Percentiles rank a stretch among this genome's conserved stretches.
phyloP scores from a whole-genome alignment of 352 stramenopile species.

The Pythium dissotocum region DNA sequence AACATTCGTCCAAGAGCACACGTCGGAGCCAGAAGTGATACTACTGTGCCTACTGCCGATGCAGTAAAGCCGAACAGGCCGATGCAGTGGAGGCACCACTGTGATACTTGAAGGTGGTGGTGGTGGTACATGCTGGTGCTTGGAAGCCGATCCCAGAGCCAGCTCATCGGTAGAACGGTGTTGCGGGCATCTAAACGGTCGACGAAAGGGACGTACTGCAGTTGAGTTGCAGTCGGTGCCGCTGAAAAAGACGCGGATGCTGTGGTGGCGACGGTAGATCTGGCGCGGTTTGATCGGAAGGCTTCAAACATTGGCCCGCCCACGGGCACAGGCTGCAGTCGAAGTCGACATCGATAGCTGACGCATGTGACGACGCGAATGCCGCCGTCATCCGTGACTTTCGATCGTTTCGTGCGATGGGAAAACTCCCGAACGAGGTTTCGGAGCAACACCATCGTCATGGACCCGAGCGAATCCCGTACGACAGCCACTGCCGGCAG shows the following conservation, averaged over 20 bases:
- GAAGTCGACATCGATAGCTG: constrained; percentile 23
- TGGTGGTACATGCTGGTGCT: neutral
- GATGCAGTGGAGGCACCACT: neutral
- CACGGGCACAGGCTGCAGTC: neutral
- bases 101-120: neutral
- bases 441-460: constrained; percentile 11
- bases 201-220: neutral
- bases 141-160: neutral
- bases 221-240: neutral
- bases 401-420: neutral
- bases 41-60: neutral
- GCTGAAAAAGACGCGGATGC: neutral
- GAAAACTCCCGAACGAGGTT: constrained; percentile 16
- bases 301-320: neutral
- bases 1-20: neutral
- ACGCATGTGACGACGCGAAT: constrained; percentile 12
- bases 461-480: constrained; percentile 10
- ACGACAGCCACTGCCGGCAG: constrained; percentile 13
- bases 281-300: neutral
- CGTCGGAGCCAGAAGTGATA: neutral
- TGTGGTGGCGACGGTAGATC: neutral
- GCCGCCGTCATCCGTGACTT: neutral
- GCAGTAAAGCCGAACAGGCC: neutral
- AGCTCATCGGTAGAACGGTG: neutral
- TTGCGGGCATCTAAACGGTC: neutral